Evolutionary conservation across 345 rosid genomes (phyloP), one percentile per base, ranked within the genome.

Genomic region (Carallia brachiata): DNA sequence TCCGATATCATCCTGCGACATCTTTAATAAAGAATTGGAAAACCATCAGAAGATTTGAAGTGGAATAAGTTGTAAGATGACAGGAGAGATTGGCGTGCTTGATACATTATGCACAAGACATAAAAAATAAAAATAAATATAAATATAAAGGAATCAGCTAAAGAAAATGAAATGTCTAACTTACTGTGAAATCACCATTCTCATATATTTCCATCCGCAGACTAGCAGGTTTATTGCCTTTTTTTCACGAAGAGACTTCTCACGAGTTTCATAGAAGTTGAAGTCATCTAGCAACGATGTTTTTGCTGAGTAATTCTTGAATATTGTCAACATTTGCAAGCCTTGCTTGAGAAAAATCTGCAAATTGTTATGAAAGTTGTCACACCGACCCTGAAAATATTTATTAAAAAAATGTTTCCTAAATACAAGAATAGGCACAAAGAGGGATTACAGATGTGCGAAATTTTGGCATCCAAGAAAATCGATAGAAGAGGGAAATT

Each of bases 291-390:
- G 34, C 82, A 90, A 71, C 6, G 80, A 86, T 28, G 93, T 64
- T 66, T 64, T 84, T 27, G 80, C 76, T 4, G 84, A 44, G 55
- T 85, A 88, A 34, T 62, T 77, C 79, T 83, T 86, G 61, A 90
- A 88, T 57, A 90, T 86, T 0, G 77, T 84, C 72, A 90, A 83
- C 89, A 90, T 78, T 76, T 86, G 88, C 63, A 90, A 76, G 23
- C 96, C 93, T 79, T 88, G 87, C 75, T 80, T 76, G 65, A 90
- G 82, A 36, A 74, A 81, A 70, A 90, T 67, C 91, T 86, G 84
- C 59, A 61, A 63, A 52, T 34, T 66, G 8, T 40, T n/a, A 27
- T 19, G 23, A 36, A 36, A 55, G 34, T 40, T 30, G 32, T 71
- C 63, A 64, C 2, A 28, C 62, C 8, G 31, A 64, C 28, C 19